phyloP scores from a whole-genome alignment of 2,329 filamentous ascomycete species.

The Cladosporium velox region DNA sequence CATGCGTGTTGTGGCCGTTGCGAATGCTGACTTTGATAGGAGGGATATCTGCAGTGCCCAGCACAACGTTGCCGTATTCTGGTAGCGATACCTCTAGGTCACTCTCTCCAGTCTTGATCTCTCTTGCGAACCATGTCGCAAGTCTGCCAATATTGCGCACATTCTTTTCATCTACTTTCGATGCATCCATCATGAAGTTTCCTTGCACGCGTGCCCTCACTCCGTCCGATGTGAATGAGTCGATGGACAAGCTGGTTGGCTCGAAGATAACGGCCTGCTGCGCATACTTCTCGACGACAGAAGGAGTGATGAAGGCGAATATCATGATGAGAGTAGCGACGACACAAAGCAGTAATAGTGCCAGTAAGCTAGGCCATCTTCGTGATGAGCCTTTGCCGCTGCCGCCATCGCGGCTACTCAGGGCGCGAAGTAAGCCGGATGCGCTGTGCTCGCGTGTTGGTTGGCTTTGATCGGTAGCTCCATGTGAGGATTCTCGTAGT shows the following conservation, averaged over 20 bases:
- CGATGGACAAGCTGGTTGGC: conserved; percentile 80
- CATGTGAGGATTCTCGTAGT: conserved; percentile 26
- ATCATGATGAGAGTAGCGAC: conserved; percentile 69
- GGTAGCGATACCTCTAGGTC: conserved; percentile 77
- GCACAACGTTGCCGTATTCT: conserved; percentile 73
- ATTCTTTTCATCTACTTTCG: conserved; percentile 68
- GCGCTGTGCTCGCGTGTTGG: conserved; percentile 30
- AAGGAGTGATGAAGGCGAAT: conserved; percentile 78
- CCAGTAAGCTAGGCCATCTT: conserved; percentile 77
- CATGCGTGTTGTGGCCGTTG: conserved; percentile 72
- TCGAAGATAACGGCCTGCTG: conserved; percentile 79
- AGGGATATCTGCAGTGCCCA: conserved; percentile 77
- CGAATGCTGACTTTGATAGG: conserved; percentile 73
- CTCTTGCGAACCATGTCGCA: conserved; percentile 76
- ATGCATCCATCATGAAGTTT: conserved; percentile 77
- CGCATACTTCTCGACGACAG: conserved; percentile 80
- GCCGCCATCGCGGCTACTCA: conserved; percentile 24
- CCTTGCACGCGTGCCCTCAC: conserved; percentile 79
- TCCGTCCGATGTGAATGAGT: conserved; percentile 77
- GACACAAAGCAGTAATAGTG: conserved; percentile 66
- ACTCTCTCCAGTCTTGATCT: conserved; percentile 73
- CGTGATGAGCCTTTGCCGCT: conserved; percentile 44
- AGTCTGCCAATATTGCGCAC: conserved; percentile 75
- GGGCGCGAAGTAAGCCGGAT: conserved; percentile 38
- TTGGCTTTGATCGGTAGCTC: conserved; percentile 27